A percentile compares a stretch with the other conserved stretches of the same genome.
These are phyloP conservation scores for Sextonia rubra DNA, from an alignment of 164 flowering plant species.

Conservation along the genomic window DNA sequence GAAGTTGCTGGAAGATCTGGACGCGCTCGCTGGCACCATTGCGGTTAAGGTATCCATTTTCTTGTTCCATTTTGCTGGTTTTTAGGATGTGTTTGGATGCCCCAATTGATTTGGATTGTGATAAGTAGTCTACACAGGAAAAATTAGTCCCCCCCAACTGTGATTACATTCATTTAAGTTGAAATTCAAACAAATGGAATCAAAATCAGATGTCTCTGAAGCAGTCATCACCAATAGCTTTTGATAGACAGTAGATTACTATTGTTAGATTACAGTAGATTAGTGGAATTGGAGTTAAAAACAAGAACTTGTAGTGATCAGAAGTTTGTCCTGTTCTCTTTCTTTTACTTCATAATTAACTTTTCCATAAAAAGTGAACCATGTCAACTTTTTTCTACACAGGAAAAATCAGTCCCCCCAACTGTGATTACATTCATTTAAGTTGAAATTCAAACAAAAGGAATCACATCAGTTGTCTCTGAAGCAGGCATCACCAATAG, in stretches of 20 bases:
- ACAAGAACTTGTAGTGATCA: too few species aligned
- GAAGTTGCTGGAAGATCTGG: conserved; percentile 86
- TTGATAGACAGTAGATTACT: too few species aligned
- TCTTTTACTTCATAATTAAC: too few species aligned
- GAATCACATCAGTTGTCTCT: neutral
- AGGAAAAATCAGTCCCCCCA: neutral
- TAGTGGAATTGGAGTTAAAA: too few species aligned
- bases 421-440: neutral
- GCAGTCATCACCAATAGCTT: too few species aligned
- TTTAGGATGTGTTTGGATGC: too few species aligned
- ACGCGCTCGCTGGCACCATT: conserved; percentile 94
- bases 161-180: neutral
- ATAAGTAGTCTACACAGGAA: neutral
- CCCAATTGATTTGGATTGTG: neutral
- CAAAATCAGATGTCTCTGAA: neutral
- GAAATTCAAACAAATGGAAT: neutral
- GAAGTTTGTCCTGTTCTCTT: too few species aligned
- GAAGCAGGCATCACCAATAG: too few species aligned
- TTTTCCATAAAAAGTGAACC: too few species aligned
- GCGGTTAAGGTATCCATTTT: conserved; percentile 57
- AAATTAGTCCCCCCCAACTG: neutral
- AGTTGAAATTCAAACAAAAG: neutral
- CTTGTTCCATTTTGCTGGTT: neutral
- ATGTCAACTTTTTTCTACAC: too few species aligned
- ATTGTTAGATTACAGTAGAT: too few species aligned